Evolutionary conservation across 2,329 filamentous ascomycete species (phyloP).

Genomic region (Phoma sp.): DNA sequence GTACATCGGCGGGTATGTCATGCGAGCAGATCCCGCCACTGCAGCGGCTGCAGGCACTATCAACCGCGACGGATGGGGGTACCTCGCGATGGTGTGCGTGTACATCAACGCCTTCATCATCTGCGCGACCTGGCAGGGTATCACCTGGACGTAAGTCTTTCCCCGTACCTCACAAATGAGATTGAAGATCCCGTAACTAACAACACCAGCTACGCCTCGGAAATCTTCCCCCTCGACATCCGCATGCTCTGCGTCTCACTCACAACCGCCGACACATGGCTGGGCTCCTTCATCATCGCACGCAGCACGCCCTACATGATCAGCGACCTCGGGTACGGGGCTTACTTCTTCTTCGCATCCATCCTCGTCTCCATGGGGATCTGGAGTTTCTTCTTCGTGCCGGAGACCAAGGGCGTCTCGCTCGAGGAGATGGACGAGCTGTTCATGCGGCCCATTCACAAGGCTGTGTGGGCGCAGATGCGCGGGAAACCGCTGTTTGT

Average conservation of each 20-base stretch:
- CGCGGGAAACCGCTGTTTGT: constrained; percentile 27
- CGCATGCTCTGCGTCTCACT: constrained; percentile 49
- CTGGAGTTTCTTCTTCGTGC: constrained; percentile 43
- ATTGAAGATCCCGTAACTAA: too few species aligned
- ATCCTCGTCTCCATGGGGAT: constrained; percentile 39
- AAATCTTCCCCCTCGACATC: constrained; percentile 56
- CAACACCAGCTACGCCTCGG: constrained; percentile 34
- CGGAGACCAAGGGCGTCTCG: constrained; percentile 40
- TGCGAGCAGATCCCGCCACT: constrained; percentile 56
- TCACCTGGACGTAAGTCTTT: background rate
- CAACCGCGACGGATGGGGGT: constrained; percentile 55
- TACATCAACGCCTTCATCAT: constrained; percentile 63
- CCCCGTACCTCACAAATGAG: too few species aligned
- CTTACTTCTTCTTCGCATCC: constrained; percentile 49
- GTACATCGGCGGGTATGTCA: constrained; percentile 61
- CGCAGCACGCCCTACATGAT: constrained; percentile 49
- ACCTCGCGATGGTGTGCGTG: constrained; percentile 61
- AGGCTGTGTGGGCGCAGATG: constrained; percentile 41
- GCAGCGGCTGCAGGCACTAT: constrained; percentile 52
- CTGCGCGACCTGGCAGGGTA: constrained; percentile 51
- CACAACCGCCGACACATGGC: constrained; percentile 49
- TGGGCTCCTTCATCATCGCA: constrained; percentile 50
- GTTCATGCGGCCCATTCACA: constrained; percentile 36
- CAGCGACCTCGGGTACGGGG: constrained; percentile 45
- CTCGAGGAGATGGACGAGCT: constrained; percentile 42